Evolutionary conservation across 192 early-diverging fungal species (phyloP), one percentile per base, ranked within the genome.

Genomic region (Podila verticillata): DNA sequence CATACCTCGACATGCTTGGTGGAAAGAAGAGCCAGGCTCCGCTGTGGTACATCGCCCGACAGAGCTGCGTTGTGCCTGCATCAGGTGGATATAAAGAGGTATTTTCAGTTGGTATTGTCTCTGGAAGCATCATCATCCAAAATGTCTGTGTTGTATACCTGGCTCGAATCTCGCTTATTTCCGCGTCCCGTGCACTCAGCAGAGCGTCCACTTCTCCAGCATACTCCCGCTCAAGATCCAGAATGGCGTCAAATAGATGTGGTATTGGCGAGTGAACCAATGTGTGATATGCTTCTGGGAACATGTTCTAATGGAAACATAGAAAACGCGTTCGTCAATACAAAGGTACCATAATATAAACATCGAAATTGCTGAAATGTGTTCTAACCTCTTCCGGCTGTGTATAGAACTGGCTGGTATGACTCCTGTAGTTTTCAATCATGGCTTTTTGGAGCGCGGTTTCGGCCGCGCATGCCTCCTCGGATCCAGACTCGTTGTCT

Each of bases 251-350:
- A 69, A 90, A 90, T 7, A 90, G 84, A 17, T 74, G 70, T 17
- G 86, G 71, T 44, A 87, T 74, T 19, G 88, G 88, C 19, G 87
- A 90, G 39, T 87, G 85, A n/a, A 90, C 87, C 0, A 90, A 70
- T 1, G 87, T 87, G 39, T 88, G 83, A 66, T 86, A 87, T 7
- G 88, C 88, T 69, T 87, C 86, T 13, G 87, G 84, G 61, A 90
- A 90, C 57, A 84, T 73, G 57, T 90, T 86, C 88, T 90, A 73
- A 31, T 29, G 31, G 20, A 57, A 63, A 49, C 68, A 48, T 12
- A 61, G 34, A 57, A 44, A 22, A 29, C 3, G 49, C 35, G 34
- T n/a, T 13, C 57, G 61, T 48, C 24, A 71, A 26, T 19, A 47
- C 24, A 65, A 70, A 17, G 3, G 26, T 34, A 39, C 56, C 26